These are phyloP conservation scores for Hypoxylon rubiginosum DNA, from an alignment of 2,329 filamentous ascomycete species.

Conservation along the genomic window DNA sequence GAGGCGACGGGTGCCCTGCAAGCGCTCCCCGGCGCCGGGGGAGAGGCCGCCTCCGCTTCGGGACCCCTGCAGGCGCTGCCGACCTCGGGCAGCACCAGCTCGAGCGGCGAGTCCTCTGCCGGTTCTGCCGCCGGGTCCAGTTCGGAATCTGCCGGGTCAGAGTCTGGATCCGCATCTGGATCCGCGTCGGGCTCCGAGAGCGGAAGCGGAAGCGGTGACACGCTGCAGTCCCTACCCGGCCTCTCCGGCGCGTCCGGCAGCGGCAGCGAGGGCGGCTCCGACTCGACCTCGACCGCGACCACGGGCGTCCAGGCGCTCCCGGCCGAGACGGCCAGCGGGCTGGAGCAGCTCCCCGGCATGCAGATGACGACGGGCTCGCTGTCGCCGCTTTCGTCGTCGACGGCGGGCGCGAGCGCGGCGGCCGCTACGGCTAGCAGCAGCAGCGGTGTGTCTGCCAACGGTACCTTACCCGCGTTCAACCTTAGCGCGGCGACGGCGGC, in stretches of 20 bases:
- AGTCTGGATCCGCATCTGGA: conserved; percentile 3
- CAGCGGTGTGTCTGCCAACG: background rate
- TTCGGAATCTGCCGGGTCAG: background rate
- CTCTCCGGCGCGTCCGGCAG: conserved; percentile 9
- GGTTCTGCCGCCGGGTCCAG: conserved; percentile 5
- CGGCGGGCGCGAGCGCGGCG: conserved; percentile 14
- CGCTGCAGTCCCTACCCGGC: background rate
- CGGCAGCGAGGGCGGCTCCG: conserved; percentile 16
- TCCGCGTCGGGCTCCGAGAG: background rate
- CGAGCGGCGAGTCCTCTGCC: background rate
- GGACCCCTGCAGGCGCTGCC: conserved; percentile 11
- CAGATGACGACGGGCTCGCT: conserved; percentile 28
- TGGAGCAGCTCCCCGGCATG: conserved; percentile 25
- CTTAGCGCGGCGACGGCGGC: conserved; percentile 28
- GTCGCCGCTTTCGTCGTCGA: conserved; percentile 5
- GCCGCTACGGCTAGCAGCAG: background rate
- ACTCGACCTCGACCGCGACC: background rate
- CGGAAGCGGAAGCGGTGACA: conserved; percentile 3
- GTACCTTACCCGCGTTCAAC: conserved; percentile 13
- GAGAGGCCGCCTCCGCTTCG: conserved; percentile 12
- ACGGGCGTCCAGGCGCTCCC: conserved; percentile 16
- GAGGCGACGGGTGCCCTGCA: conserved; percentile 17
- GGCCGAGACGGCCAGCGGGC: conserved; percentile 19
- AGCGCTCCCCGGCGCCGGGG: conserved; percentile 15
- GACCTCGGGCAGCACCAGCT: conserved; percentile 12